Evolutionary conservation across 2,329 filamentous ascomycete species (phyloP), one percentile per base, ranked within the genome.

Genomic region (Pseudogymnoascus pannorum): DNA sequence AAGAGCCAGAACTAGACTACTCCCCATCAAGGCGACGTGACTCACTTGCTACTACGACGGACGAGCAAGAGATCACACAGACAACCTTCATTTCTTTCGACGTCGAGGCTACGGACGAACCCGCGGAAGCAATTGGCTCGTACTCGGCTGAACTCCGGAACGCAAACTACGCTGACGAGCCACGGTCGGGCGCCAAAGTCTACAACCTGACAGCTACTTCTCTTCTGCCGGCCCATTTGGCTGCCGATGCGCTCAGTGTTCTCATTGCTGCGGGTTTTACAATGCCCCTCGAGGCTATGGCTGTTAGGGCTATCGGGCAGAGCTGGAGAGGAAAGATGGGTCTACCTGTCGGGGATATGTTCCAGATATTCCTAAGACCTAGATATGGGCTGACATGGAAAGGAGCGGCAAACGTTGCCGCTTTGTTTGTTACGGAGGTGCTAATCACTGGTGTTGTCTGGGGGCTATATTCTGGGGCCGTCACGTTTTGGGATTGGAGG

Each of bases 111-210:
- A 62, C 66, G 5, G 66, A 68, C 14, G 61, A 58, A 38, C 60
- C 66, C 7, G 59, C 63, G 4, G 67, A 68, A 4, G 64, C 60
- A 18, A 29, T 48, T 9, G 60, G 59, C 3, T 40, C 68, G 2
- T 73, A 71, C 69, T 73, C 71, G 12, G 72, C 72, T n/a, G 71
- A 73, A 58, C 61, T 73, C 16, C 64, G 71, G 38, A 72, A 66
- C 61, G 68, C 70, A 5, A 71, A 72, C 59, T 71, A 72, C n/a
- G 24, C 33, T 5, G 33, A 24, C 16, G 64, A 64, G 29, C 61
- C 51, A 6, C 22, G 57, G 18, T 40, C 31, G n/a, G 33, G 18
- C 7, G 58, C 62, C 18, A 66, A 65, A 33, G 2, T 60, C 6
- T 73, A 73, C 58, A 66, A 68, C 5, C 64, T 71, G 7, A 73